A percentile compares a stretch with the other conserved stretches of the same genome.
Conservation (phyloP, 192 early-diverging fungal genomes). For the Entophlyctis luteolus region DNA sequence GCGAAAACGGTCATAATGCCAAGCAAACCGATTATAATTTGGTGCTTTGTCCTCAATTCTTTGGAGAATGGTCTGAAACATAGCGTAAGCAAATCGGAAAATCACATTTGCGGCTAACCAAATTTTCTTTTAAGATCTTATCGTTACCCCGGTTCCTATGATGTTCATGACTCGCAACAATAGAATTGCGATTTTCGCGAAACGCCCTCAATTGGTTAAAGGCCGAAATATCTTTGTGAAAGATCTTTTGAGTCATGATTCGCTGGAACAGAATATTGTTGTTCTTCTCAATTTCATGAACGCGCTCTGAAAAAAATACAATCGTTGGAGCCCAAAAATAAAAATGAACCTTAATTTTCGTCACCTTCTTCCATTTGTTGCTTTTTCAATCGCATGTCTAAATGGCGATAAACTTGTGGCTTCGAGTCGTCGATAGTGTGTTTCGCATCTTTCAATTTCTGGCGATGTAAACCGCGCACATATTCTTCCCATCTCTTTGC, state of each 20-base stretch:
- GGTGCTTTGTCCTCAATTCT: conserved; percentile 40
- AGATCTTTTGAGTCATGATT: conserved; percentile 13
- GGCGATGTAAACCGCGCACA: conserved; percentile 25
- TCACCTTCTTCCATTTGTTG: conserved; percentile 46
- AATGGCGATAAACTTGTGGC: conserved; percentile 38
- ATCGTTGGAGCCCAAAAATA: background rate
- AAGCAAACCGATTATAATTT: conserved; percentile 34
- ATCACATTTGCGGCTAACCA: background rate
- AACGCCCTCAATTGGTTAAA: background rate
- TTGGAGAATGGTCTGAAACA: conserved; percentile 34
- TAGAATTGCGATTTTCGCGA: background rate
- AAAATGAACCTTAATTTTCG: background rate
- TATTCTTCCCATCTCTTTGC: conserved; percentile 40
- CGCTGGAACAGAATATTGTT: conserved; percentile 45
- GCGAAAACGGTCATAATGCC: conserved; percentile 21
- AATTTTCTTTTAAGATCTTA: conserved; percentile 36
- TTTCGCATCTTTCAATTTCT: conserved; percentile 29
- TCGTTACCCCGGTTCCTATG: conserved; percentile 8
- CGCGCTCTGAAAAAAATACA: conserved; percentile 30
- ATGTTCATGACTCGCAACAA: background rate
- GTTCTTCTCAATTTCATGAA: conserved; percentile 38
- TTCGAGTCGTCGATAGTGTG: conserved; percentile 38
- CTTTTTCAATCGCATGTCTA: conserved; percentile 43
- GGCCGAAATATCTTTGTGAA: background rate
- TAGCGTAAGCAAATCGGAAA: background rate